A percentile compares a stretch with the other conserved stretches of the same genome.
Evolutionary conservation across 2,329 filamentous ascomycete genomes (phyloP).

Genomic region (Apiospora hydei): DNA sequence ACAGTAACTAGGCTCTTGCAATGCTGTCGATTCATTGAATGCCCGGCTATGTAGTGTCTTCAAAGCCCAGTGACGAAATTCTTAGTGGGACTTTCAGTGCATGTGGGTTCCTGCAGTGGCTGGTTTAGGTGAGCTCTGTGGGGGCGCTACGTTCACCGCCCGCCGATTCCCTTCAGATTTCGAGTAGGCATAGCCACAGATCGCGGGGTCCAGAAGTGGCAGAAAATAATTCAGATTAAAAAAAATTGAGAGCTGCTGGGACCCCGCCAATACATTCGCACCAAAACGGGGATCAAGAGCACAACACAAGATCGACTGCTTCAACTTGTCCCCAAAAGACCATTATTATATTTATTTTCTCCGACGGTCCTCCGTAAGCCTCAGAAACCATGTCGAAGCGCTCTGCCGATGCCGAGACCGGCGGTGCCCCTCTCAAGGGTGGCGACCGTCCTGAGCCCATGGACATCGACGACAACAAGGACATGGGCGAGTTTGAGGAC

Average conservation of each 20-base stretch:
- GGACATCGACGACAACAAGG: slow-evolving; percentile 69
- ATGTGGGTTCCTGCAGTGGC: not conserved
- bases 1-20: too few species aligned
- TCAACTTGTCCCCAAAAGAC: not conserved
- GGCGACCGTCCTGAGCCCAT: slow-evolving; percentile 68
- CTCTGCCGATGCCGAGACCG: slow-evolving; percentile 51
- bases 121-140: not conserved
- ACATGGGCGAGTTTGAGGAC: slow-evolving; percentile 88
- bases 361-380: not conserved
- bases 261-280: not conserved
- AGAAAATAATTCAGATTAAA: slow-evolving; percentile 28
- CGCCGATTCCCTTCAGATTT: not conserved
- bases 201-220: slow-evolving; percentile 35
- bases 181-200: slow-evolving; percentile 23
- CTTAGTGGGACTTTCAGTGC: too few species aligned
- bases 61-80: too few species aligned
- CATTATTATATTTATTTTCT: not conserved
- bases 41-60: too few species aligned
- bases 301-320: not conserved
- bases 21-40: too few species aligned
- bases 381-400: slow-evolving; percentile 64
- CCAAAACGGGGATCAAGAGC: slow-evolving; percentile 3
- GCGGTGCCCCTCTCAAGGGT: slow-evolving; percentile 55
- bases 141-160: slow-evolving; percentile 26
- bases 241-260: slow-evolving; percentile 12